Evolutionary conservation across 169 alveolate genomes (phyloP), one percentile per base, ranked within the genome.

Genomic region (Plasmodium vivax): DNA sequence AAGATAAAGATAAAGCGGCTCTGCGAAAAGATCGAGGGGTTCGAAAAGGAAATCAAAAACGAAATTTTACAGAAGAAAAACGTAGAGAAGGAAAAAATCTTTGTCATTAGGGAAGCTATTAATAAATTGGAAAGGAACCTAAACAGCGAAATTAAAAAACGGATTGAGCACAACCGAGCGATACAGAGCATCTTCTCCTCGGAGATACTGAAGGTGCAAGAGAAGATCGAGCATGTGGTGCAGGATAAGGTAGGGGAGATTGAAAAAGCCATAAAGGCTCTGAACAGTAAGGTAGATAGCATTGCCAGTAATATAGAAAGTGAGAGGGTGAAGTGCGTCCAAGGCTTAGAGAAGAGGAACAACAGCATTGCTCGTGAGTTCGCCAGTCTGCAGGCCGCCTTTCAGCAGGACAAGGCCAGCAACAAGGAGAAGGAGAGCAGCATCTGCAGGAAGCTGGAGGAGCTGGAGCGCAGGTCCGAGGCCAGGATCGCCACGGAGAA

Each of bases 21-120:
- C 30, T 87, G 93, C 56, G 93, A 87, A 87, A 87, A 87, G 56
- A 87, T 87, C n/a, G 93, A 87, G 54, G 93, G 93, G n/a, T 87
- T 87, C 34, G 93, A 87, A 87, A 87, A 87, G 43, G 93, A 87
- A 79, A 87, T 87, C 75, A 87, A 87, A 41, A 87, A 87, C 62
- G 93, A 87, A 75, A 87, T 87, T 16, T 2, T 87, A 16, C 93
- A 87, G 47, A 87, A 87, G 71, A 87, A 87, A 87, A 54, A 75
- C 54, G 87, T 87, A 6, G 93, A 87, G 82, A 87, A 87, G n/a
- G 93, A 87, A 87, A 87, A 87, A 87, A 87, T 87, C 16, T 87
- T 75, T 87, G 72, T 87, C 2, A 87, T 87, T 9, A 87, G 93
- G 80, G 93, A 87, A 75, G 93, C 93, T 2, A 87, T 87, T 19